phyloP scores from a whole-genome alignment of 2,329 filamentous ascomycete species.

The Hypocrella siamensis region DNA sequence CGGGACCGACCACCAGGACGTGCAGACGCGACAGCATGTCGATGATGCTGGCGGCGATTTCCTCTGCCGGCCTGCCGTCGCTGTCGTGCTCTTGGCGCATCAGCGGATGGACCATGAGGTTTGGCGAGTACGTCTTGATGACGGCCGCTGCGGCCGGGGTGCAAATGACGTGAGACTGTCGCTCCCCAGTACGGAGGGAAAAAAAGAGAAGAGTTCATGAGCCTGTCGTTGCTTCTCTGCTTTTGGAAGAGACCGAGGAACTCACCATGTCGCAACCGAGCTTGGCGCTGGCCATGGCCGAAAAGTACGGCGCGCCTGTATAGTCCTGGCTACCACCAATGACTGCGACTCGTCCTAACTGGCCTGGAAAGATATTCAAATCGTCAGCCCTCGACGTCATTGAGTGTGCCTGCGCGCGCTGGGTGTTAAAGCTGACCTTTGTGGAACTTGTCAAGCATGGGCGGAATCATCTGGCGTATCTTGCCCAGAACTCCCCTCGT shows the following conservation, averaged over 20 bases:
- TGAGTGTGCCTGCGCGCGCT: no score
- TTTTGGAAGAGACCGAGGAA: not conserved
- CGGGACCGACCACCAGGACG: conserved; percentile 83
- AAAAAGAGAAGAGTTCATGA: not conserved
- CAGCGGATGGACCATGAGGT: conserved; percentile 94
- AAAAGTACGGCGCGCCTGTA: conserved; percentile 95
- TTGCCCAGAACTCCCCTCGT: conserved; percentile 65
- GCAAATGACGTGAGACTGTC: conserved; percentile 83
- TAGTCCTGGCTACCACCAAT: conserved; percentile 95
- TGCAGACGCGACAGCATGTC: conserved; percentile 76
- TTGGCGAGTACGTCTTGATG: conserved; percentile 95
- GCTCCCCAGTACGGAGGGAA: not conserved
- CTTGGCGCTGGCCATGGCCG: conserved; percentile 86
- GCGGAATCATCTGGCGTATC: conserved; percentile 81
- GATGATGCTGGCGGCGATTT: conserved; percentile 53
- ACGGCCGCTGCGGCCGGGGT: conserved; percentile 74
- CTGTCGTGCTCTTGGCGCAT: conserved; percentile 55
- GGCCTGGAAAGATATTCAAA: conserved; percentile 49
- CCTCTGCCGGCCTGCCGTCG: conserved; percentile 32
- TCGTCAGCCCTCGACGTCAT: conserved; percentile 5
- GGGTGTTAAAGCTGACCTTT: conserved; percentile 47
- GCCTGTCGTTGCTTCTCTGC: not conserved
- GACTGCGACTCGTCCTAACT: conserved; percentile 80
- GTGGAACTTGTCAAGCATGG: conserved; percentile 89
- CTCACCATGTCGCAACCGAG: conserved; percentile 79